These are phyloP conservation scores for Aspergillus steynii DNA, from an alignment of 495 filamentous ascomycete species.

Conservation along the genomic window DNA sequence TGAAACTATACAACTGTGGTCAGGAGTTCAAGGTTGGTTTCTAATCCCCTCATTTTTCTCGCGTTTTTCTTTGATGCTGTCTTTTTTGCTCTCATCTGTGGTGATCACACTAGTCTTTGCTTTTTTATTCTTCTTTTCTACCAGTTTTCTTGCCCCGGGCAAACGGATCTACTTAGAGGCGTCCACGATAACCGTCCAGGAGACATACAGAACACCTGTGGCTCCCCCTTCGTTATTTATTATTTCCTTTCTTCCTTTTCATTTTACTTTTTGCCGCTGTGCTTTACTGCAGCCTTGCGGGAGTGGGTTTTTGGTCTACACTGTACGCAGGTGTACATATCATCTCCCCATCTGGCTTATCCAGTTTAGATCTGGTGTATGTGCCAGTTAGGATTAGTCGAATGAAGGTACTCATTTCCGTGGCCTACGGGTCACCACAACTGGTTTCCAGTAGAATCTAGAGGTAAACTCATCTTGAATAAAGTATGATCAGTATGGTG, in stretches of 20 bases:
- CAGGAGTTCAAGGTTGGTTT: slow-evolving; percentile 43
- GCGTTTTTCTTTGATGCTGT: slow-evolving; percentile 18
- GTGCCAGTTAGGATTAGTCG: slow-evolving; percentile 22
- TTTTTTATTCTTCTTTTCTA: slow-evolving; percentile 6
- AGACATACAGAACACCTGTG: neutral
- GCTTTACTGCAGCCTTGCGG: slow-evolving; percentile 5
- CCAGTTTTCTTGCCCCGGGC: slow-evolving; percentile 3
- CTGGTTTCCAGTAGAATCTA: neutral
- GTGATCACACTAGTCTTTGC: slow-evolving; percentile 6
- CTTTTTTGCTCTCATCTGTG: slow-evolving; percentile 21
- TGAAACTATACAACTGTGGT: slow-evolving; percentile 21
- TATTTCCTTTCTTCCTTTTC: neutral
- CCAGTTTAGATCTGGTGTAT: slow-evolving; percentile 16
- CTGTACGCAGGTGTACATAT: slow-evolving; percentile 25
- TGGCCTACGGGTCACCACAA: slow-evolving; percentile 23
- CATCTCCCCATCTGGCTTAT: slow-evolving; percentile 6
- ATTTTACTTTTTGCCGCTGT: neutral
- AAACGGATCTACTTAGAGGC: slow-evolving; percentile 1
- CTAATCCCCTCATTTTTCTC: slow-evolving; percentile 5
- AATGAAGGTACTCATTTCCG: slow-evolving; percentile 24
- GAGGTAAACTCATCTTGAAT: too few species aligned
- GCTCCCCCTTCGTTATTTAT: neutral
- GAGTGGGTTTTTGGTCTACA: slow-evolving; percentile 8
- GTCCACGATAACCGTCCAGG: neutral
- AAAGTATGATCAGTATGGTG: too few species aligned